Percentiles rank a stretch among this genome's conserved stretches.
phyloP scores from a whole-genome alignment of 2,329 filamentous ascomycete species.

The Spiromastix sp. region DNA sequence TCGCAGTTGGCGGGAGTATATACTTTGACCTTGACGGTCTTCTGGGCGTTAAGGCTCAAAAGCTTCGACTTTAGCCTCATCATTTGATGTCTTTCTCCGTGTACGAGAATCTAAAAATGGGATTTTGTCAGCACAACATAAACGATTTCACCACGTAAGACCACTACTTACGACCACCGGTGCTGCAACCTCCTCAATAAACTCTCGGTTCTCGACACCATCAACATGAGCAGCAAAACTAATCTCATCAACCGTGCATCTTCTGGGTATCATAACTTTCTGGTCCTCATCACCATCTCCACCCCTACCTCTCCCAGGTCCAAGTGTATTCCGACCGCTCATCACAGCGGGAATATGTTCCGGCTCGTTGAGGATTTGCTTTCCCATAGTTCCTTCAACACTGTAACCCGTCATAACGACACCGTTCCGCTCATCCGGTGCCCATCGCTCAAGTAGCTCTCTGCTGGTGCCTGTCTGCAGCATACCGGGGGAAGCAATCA shows the following conservation, averaged over 20 bases:
- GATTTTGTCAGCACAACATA: slow-evolving; percentile 8
- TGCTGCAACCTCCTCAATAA: slow-evolving; percentile 87
- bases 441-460: slow-evolving; percentile 89
- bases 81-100: slow-evolving; percentile 97
- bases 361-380: slow-evolving; percentile 88
- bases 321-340: slow-evolving; percentile 52
- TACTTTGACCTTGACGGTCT: slow-evolving; percentile 75
- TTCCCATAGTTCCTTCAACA: slow-evolving; percentile 96
- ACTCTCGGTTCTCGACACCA: slow-evolving; percentile 88
- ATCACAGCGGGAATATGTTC: slow-evolving; percentile 93
- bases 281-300: slow-evolving; percentile 60
- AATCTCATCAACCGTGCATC: slow-evolving; percentile 88
- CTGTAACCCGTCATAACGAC: slow-evolving; percentile 98
- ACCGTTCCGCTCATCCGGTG: slow-evolving; percentile 92
- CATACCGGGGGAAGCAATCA: slow-evolving; percentile 97
- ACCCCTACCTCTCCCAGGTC: slow-evolving; percentile 46
- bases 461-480: slow-evolving; percentile 91
- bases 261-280: slow-evolving; percentile 79
- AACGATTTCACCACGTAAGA: not conserved
- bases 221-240: slow-evolving; percentile 97
- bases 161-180: slow-evolving; percentile 73
- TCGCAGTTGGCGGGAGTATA: slow-evolving; percentile 93
- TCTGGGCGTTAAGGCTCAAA: slow-evolving; percentile 78
- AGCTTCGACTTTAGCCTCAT: slow-evolving; percentile 92
- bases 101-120: slow-evolving; percentile 72